phyloP scores from a whole-genome alignment of 2,329 filamentous ascomycete species.

The Pseudogymnoascus pannorum region DNA sequence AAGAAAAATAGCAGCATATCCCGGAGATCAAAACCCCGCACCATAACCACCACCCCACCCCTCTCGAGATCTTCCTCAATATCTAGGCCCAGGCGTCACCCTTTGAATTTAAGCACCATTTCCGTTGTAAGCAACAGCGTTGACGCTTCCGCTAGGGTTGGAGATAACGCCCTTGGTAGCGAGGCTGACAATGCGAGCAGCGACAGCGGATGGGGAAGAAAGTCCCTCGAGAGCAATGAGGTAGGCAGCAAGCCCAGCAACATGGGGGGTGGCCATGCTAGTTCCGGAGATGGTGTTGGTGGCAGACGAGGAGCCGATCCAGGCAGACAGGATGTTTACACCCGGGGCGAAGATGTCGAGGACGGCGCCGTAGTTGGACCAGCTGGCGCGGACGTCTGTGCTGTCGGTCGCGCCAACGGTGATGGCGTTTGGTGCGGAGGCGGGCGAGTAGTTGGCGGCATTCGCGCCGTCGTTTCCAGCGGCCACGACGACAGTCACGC shows the following conservation, averaged over 20 bases:
- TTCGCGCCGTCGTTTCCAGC: slow-evolving; percentile 44
- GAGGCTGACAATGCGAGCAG: slow-evolving; percentile 38
- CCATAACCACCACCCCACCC: background rate
- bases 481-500: slow-evolving; percentile 46
- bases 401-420: slow-evolving; percentile 45
- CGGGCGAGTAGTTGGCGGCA: slow-evolving; percentile 38
- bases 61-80: background rate
- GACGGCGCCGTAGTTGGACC: slow-evolving; percentile 43
- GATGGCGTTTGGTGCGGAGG: slow-evolving; percentile 40
- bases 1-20: background rate
- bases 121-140: slow-evolving; percentile 51
- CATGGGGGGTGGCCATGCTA: slow-evolving; percentile 54
- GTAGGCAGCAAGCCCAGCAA: slow-evolving; percentile 54
- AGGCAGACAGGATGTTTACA: slow-evolving; percentile 39
- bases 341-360: slow-evolving; percentile 48
- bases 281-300: slow-evolving; percentile 51
- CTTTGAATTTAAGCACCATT: slow-evolving; percentile 26
- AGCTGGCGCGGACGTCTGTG: slow-evolving; percentile 34
- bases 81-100: background rate
- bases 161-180: slow-evolving; percentile 36
- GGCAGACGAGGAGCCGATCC: slow-evolving; percentile 35
- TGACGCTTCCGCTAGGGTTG: slow-evolving; percentile 38
- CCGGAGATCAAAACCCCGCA: background rate
- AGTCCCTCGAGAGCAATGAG: slow-evolving; percentile 40
- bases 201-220: slow-evolving; percentile 40